These are phyloP conservation scores for Claviceps monticola DNA, from an alignment of 2,329 filamentous ascomycete genomes.

Conservation along the genomic window DNA sequence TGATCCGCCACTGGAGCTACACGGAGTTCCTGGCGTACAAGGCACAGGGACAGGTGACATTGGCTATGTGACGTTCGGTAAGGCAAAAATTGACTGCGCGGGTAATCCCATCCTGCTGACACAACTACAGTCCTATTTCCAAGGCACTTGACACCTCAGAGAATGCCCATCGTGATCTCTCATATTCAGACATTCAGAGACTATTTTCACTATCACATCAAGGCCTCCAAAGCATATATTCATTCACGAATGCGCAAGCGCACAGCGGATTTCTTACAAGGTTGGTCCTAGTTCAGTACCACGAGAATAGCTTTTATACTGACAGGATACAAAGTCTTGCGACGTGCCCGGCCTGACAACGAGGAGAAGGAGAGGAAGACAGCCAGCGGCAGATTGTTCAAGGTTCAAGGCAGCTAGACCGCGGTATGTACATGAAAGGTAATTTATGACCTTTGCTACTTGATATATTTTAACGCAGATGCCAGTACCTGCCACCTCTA, in stretches of 20 bases:
- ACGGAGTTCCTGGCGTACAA: constrained; percentile 71
- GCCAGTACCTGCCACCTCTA: background rate
- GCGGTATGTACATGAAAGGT: background rate
- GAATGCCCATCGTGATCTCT: constrained; percentile 89
- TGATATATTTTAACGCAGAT: background rate
- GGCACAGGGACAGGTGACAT: constrained; percentile 69
- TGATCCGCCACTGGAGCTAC: constrained; percentile 82
- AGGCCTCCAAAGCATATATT: constrained; percentile 98
- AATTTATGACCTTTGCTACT: background rate
- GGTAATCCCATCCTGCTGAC: constrained; percentile 9
- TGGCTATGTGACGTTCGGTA: constrained; percentile 97
- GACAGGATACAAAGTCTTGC: constrained; percentile 53
- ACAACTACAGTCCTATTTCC: constrained; percentile 68
- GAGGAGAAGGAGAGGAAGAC: constrained; percentile 98
- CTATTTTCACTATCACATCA: constrained; percentile 99
- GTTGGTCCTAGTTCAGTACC: constrained; percentile 32
- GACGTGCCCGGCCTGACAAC: constrained; percentile 84
- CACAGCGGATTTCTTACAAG: constrained; percentile 96
- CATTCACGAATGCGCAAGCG: constrained; percentile 96
- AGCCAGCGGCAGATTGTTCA: constrained; percentile 89
- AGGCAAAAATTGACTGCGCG: constrained; percentile 10
- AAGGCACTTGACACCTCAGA: constrained; percentile 78
- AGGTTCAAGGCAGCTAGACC: constrained; percentile 28
- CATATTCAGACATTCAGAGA: constrained; percentile 99
- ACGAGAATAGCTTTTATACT: background rate